A percentile compares a stretch with the other conserved stretches of the same genome.
phyloP scores from a whole-genome alignment of 2,329 filamentous ascomycete species.

The Aspergillus sp. region DNA sequence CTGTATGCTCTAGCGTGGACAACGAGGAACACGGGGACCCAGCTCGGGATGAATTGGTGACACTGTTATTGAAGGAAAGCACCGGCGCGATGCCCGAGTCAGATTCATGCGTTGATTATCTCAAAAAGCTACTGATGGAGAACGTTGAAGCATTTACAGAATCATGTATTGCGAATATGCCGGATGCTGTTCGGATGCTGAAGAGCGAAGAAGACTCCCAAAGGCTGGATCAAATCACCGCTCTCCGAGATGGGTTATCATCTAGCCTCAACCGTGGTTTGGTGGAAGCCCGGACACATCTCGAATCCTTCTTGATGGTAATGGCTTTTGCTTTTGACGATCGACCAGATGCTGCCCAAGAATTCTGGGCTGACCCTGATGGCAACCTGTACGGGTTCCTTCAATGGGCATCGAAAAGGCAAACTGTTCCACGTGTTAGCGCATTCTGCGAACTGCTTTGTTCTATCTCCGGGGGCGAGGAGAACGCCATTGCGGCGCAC shows the following conservation, averaged over 20 bases:
- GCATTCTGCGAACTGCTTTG: slow-evolving; percentile 96
- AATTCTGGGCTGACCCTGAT: slow-evolving; percentile 87
- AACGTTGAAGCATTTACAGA: slow-evolving; percentile 83
- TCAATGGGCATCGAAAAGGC: slow-evolving; percentile 90
- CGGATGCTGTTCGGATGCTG: slow-evolving; percentile 77
- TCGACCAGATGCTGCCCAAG: slow-evolving; percentile 71
- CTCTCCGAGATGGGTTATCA: slow-evolving; percentile 36
- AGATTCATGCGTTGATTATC: slow-evolving; percentile 60
- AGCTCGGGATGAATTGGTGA: slow-evolving; percentile 70
- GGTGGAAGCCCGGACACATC: slow-evolving; percentile 46
- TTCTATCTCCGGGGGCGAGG: slow-evolving; percentile 72
- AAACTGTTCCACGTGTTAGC: slow-evolving; percentile 90
- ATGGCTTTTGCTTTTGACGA: slow-evolving; percentile 88
- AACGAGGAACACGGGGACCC: slow-evolving; percentile 81
- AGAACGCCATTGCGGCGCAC: slow-evolving; percentile 77
- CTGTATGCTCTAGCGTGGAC: slow-evolving; percentile 72
- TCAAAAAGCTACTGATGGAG: slow-evolving; percentile 65
- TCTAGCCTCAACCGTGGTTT: slow-evolving; percentile 33
- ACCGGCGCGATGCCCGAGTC: slow-evolving; percentile 60
- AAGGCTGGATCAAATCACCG: slow-evolving; percentile 39
- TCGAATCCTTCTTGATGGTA: slow-evolving; percentile 86
- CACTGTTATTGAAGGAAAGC: slow-evolving; percentile 74
- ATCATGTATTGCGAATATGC: slow-evolving; percentile 89
- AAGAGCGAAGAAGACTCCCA: slow-evolving; percentile 87
- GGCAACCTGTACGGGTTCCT: slow-evolving; percentile 91